Evolutionary conservation across 2,329 filamentous ascomycete genomes (phyloP).

Genomic region (Talaromyces sp.): DNA sequence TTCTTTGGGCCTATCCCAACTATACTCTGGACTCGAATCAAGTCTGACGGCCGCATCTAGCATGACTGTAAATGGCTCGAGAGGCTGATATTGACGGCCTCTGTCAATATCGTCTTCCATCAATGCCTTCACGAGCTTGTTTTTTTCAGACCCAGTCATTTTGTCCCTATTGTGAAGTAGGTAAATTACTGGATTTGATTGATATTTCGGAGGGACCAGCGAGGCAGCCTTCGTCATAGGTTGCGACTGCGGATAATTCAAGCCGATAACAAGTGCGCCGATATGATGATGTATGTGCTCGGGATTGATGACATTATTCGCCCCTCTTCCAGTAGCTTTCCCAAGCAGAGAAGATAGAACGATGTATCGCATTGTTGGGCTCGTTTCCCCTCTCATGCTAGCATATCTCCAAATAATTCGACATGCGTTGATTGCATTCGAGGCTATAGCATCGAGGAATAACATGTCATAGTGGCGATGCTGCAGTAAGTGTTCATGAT

Average conservation of each 20-base stretch:
- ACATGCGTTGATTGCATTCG: constrained; percentile 40
- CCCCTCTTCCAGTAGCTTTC: constrained; percentile 20
- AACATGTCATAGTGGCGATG: constrained; percentile 34
- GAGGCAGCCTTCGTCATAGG: constrained; percentile 17
- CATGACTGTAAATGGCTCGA: constrained; percentile 29
- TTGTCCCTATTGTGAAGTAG: constrained; percentile 22
- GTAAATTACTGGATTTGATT: constrained; percentile 27
- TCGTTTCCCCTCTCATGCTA: constrained; percentile 38
- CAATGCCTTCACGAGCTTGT: constrained; percentile 26
- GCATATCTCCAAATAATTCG: constrained; percentile 50
- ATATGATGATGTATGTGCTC: constrained; percentile 26
- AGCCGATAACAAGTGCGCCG: constrained; percentile 35
- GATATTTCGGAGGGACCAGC: constrained; percentile 27
- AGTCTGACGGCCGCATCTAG: constrained; percentile 34
- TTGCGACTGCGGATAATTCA: constrained; percentile 23
- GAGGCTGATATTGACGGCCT: constrained; percentile 24
- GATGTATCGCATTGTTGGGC: constrained; percentile 31
- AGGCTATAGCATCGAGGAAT: constrained; percentile 42
- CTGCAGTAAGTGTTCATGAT: constrained; percentile 23
- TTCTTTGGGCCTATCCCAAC: not conserved
- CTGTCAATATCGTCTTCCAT: constrained; percentile 30
- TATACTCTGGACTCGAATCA: constrained; percentile 23
- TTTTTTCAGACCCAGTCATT: constrained; percentile 23
- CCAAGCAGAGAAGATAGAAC: constrained; percentile 32
- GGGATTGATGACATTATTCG: constrained; percentile 16